Evolutionary conservation across 106 monocot species (phyloP), one percentile per base, ranked within the genome.

Genomic region (Vanilla planifolia): DNA sequence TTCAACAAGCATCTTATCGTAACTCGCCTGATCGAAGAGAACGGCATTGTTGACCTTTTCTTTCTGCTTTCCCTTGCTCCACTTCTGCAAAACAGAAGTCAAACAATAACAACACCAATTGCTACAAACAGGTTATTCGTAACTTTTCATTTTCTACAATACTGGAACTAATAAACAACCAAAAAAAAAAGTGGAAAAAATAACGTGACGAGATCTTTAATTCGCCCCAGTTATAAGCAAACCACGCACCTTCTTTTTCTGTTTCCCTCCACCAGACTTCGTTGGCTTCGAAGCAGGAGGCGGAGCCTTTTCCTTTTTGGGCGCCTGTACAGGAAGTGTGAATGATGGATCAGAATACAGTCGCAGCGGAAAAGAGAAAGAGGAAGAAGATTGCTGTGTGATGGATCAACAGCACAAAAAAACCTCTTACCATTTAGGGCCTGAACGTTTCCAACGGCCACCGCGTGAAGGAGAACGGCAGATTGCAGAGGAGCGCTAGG

Each of bases 1-100:
- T 43, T 79, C 79, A 2, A 68, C 25, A 17, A 79, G 59, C 73
- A 79, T 79, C 69, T 79, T 79, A 24, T 79, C 79, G 11, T 79
- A 74, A 33, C 53, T 57, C 16, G 55, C 65, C 55, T 79, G 79
- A 62, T 74, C 79, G 42, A 79, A 79, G 0, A 79, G 64, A 0
- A 76, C 69, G 19, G 62, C 52, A 33, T 74, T 74, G 55, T 74
- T 74, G 28, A 74, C 74, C 74, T 74, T 74, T 61, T 74, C 74
- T 67, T 73, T 73, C 20, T 73, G 73, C 65, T 73, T 73, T 25
- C 73, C 73, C 66, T 73, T 73, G 59, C 65, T 66, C 73, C 73
- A 73, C 37, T 73, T 73, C 73, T 73, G 51, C 48, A 73, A 62
- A 43, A n/a, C 59, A 48, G 11, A 60, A 21, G 6, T 11, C 27